Conservation (phyloP, 2,329 filamentous ascomycete species). For the Hymenoscyphus infarciens region DNA sequence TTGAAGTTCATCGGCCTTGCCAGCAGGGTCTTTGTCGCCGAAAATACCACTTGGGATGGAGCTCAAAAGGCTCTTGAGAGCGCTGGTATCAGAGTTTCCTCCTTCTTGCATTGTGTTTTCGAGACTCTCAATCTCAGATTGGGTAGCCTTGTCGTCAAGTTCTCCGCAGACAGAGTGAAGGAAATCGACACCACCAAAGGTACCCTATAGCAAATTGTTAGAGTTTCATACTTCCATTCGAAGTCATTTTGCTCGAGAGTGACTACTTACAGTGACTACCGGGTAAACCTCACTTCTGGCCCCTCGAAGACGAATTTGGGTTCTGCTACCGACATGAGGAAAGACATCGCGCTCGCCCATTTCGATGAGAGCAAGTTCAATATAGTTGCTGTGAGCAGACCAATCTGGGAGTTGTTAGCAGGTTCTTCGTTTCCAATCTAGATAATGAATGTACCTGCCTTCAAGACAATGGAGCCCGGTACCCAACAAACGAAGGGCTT, state of each 20-base stretch:
- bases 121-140: slow-evolving; percentile 85
- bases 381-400: slow-evolving; percentile 91
- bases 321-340: slow-evolving; percentile 77
- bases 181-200: slow-evolving; percentile 93
- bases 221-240: background rate
- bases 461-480: slow-evolving; percentile 89
- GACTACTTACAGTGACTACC: slow-evolving; percentile 64
- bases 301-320: slow-evolving; percentile 66
- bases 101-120: slow-evolving; percentile 74
- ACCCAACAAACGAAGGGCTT: slow-evolving; percentile 80
- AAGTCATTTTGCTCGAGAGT: background rate
- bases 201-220: slow-evolving; percentile 38
- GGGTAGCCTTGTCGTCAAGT: slow-evolving; percentile 83
- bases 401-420: slow-evolving; percentile 55
- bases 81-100: slow-evolving; percentile 62
- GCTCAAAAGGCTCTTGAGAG: slow-evolving; percentile 74
- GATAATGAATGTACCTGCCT: slow-evolving; percentile 25
- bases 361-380: slow-evolving; percentile 82
- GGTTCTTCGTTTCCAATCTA: background rate
- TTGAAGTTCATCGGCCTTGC: slow-evolving; percentile 77
- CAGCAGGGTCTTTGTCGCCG: slow-evolving; percentile 68
- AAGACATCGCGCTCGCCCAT: slow-evolving; percentile 78
- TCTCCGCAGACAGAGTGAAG: slow-evolving; percentile 78
- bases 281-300: slow-evolving; percentile 69
- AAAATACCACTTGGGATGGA: slow-evolving; percentile 80